Base-by-base conservation (phyloP, 2,329 filamentous ascomycete species). In the Amauroascus niger region DNA sequence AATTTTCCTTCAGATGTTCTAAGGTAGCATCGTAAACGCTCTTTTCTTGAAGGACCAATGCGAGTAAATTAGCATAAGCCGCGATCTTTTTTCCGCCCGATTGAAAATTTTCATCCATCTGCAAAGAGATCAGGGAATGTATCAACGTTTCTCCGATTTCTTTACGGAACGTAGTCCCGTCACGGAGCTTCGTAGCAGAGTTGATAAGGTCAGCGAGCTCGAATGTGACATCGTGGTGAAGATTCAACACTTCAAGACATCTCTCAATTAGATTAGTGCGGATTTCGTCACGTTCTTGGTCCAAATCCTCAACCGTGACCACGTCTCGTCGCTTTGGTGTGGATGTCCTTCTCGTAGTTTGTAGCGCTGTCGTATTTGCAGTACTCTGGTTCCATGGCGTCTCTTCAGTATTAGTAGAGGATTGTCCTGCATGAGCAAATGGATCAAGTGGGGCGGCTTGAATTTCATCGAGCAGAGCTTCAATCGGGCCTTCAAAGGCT, bases 61-160 rank as follows among this genome's bases (percentile, higher is more conserved):
- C 93, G 9, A 98, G 76, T 13, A 98, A 77, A 69, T 98, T 91
- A 16, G 93, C 89, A 70, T 94, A 95, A 1, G 93, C 88, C 18
- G 89, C 86, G 60, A 98, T 82, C 66, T 88, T 91, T 63, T 80
- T 79, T 40, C 79, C 78, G 24, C 75, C 72, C 16, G 71, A 70
- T 51, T 75, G 71, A 60, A 79, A 74, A 56, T 81, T 76, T 28
- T 79, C 78, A 44, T 79, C 78, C 58, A 74, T 75, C 62, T 81
- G 77, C 49, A 83, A 68, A 8, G 81, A 84, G 46, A 94, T 84
- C 11, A 99, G 74, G 0, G 89, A 94, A 62, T 87, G 84, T 3
- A 90, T 84, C 44, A 98, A 74, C 0, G 89, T 94, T 49, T 84
- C 81, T 14, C 87, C 89, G 60, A 95, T 85, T 53, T 93, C 87